Evolutionary conservation across 768 basidiomycete species (phyloP).

Genomic region (Neoboletus subvelutipes): DNA sequence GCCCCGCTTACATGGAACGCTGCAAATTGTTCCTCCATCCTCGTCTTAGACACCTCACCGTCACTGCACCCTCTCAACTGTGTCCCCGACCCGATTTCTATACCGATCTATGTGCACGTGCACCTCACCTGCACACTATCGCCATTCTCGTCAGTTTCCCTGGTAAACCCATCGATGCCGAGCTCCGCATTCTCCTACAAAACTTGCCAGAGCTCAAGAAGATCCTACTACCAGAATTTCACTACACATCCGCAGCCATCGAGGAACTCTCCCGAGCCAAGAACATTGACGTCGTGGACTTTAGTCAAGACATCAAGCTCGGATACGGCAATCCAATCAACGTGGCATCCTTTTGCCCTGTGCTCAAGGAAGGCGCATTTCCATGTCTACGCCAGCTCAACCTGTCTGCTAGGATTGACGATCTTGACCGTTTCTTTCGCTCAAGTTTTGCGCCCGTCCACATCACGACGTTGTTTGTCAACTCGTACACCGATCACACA

Average conservation of each 20-base stretch:
- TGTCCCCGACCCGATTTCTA: constrained; percentile 24
- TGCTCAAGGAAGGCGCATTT: constrained; percentile 48
- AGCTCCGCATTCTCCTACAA: constrained; percentile 39
- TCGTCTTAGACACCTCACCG: constrained; percentile 42
- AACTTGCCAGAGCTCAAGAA: constrained; percentile 45
- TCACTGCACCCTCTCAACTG: constrained; percentile 27
- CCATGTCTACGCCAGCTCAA: constrained; percentile 53
- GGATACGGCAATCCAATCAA: constrained; percentile 48
- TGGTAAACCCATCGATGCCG: constrained; percentile 41
- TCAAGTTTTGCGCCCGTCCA: constrained; percentile 46
- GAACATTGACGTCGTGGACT: constrained; percentile 49
- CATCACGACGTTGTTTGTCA: constrained; percentile 52
- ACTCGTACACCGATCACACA: constrained; percentile 45
- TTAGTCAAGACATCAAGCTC: constrained; percentile 48
- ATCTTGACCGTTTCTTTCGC: constrained; percentile 46
- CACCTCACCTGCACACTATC: constrained; percentile 49
- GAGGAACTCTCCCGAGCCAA: constrained; percentile 45
- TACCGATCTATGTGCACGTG: constrained; percentile 44
- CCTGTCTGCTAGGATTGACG: constrained; percentile 43
- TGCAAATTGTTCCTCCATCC: constrained; percentile 59
- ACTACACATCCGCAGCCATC: constrained; percentile 46
- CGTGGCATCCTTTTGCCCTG: constrained; percentile 43
- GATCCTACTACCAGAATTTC: constrained; percentile 52
- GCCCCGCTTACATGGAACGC: constrained; percentile 30
- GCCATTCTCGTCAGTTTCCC: constrained; percentile 45